Conservation (phyloP, 148 eudicot species). For the Bassia scoparia region DNA sequence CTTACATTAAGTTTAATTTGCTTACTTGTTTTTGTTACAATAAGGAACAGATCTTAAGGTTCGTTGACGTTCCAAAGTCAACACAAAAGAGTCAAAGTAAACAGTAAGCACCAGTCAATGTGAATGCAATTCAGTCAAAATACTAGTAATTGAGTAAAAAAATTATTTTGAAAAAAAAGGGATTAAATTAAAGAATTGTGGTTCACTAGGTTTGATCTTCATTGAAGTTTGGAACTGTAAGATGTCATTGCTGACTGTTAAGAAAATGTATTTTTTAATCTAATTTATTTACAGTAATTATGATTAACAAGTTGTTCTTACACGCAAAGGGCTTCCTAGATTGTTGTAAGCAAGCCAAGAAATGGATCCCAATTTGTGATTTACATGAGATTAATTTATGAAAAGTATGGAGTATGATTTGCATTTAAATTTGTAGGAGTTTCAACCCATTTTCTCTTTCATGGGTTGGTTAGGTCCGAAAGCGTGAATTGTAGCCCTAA, state of each 20-base stretch:
- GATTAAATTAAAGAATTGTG: too few species aligned
- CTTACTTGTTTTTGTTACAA: not conserved
- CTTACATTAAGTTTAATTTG: too few species aligned
- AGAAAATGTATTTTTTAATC: not conserved
- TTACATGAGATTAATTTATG: not conserved
- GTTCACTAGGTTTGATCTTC: not conserved
- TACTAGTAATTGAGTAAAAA: not conserved
- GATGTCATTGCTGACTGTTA: not conserved
- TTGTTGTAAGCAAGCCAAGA: not conserved
- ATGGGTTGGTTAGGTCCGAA: too few species aligned
- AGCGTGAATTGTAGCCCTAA: too few species aligned
- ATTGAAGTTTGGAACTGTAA: not conserved
- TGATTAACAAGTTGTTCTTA: not conserved
- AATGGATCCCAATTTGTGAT: not conserved
- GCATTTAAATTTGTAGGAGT: too few species aligned
- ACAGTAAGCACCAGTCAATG: not conserved
- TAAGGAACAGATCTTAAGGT: not conserved
- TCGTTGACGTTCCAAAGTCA: not conserved
- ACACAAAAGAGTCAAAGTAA: conserved; percentile 6
- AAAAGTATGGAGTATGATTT: not conserved
- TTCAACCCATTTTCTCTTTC: too few species aligned
- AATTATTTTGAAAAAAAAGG: not conserved
- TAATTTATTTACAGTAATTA: not conserved
- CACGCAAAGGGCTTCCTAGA: conserved; percentile 16
- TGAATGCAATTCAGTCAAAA: conserved; percentile 6